Conservation (phyloP, 208 protist species). For the Trypanosoma melophagium region DNA sequence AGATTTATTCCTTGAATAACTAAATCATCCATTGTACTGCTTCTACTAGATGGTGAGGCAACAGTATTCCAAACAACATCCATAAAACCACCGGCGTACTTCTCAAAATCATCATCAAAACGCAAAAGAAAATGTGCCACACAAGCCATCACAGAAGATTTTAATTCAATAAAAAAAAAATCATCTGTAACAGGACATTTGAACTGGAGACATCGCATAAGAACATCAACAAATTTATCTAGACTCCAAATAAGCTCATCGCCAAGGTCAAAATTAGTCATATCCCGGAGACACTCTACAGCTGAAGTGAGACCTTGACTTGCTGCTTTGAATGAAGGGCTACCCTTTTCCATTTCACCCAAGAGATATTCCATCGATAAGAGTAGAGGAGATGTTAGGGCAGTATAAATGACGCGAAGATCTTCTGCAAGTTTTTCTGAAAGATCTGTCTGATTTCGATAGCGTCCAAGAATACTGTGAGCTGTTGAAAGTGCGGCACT, state of each 20-base stretch:
- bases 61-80: conserved; percentile 88
- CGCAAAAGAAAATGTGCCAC: conserved; percentile 89
- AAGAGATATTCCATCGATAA: conserved; percentile 26
- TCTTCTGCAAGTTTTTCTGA: conserved; percentile 59
- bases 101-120: conserved; percentile 95
- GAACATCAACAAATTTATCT: conserved; percentile 58
- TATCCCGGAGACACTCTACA: conserved; percentile 79
- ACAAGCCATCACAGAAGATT: conserved; percentile 84
- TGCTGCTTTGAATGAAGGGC: conserved; percentile 24
- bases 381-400: conserved; percentile 36
- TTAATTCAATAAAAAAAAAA: conserved; percentile 56
- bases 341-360: conserved; percentile 12
- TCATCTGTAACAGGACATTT: conserved; percentile 30
- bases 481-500: conserved; percentile 78
- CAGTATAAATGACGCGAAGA: conserved; percentile 64
- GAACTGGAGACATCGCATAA: conserved; percentile 57
- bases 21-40: conserved; percentile 73
- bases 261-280: conserved; percentile 92
- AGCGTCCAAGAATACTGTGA: conserved; percentile 91
- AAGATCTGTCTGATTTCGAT: conserved; percentile 60
- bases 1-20: conserved; percentile 89
- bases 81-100: conserved; percentile 84
- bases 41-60: conserved; percentile 44
- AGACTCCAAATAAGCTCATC: conserved; percentile 93
- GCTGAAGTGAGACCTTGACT: conserved; percentile 52